phyloP scores from a whole-genome alignment of 2,329 filamentous ascomycete genomes.

The Ceratocystis harringtonii region DNA sequence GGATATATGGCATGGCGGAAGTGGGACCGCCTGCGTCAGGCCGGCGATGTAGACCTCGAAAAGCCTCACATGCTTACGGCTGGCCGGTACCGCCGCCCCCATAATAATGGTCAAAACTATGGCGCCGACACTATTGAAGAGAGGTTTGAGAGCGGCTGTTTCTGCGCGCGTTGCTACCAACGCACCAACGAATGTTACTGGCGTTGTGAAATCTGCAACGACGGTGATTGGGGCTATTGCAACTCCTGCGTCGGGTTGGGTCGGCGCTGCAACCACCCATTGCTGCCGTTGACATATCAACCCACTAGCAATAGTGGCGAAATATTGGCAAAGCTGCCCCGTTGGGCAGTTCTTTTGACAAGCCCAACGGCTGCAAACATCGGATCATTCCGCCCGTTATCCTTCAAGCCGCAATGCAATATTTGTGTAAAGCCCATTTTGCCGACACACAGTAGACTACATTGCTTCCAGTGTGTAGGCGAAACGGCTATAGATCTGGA shows the following conservation, averaged over 20 bases:
- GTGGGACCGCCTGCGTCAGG: slow-evolving; percentile 41
- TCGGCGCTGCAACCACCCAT: slow-evolving; percentile 62
- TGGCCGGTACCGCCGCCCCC: slow-evolving; percentile 39
- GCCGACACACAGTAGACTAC: slow-evolving; percentile 54
- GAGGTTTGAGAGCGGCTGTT: slow-evolving; percentile 63
- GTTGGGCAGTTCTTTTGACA: slow-evolving; percentile 33
- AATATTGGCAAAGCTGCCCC: slow-evolving; percentile 24
- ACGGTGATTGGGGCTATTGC: slow-evolving; percentile 92
- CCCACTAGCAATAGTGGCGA: slow-evolving; percentile 20
- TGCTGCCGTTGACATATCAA: slow-evolving; percentile 60
- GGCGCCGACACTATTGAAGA: slow-evolving; percentile 47
- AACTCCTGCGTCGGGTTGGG: slow-evolving; percentile 75
- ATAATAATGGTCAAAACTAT: slow-evolving; percentile 26
- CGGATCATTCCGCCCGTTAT: slow-evolving; percentile 49
- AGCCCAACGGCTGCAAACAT: slow-evolving; percentile 33
- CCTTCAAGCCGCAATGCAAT: slow-evolving; percentile 63
- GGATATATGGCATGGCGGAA: slow-evolving; percentile 53
- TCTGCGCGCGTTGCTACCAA: slow-evolving; percentile 61
- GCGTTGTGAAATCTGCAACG: slow-evolving; percentile 75
- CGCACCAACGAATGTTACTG: slow-evolving; percentile 77
- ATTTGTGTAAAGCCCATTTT: slow-evolving; percentile 60
- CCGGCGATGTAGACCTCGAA: slow-evolving; percentile 26
- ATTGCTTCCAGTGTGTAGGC: slow-evolving; percentile 61
- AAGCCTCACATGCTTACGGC: slow-evolving; percentile 44
- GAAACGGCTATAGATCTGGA: slow-evolving; percentile 25